Evolutionary conservation across 257 asterid species (phyloP), one percentile per base, ranked within the genome.

Genomic region (Ligustrum vulgare): DNA sequence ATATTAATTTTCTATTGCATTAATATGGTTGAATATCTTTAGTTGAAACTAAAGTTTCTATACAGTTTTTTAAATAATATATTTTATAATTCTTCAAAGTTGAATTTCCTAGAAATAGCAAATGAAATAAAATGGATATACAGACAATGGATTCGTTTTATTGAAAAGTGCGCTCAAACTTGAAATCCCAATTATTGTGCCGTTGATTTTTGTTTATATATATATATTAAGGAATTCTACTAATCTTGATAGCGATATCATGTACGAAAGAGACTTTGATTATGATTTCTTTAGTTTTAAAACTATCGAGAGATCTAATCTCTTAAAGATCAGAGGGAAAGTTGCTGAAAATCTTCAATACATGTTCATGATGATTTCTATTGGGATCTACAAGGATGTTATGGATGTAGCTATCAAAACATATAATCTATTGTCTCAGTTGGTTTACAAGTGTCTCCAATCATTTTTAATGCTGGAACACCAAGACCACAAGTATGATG

Each of bases 281-380:
- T 86, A 86, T 78, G 90, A 86, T 76, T 86, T 82, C 74, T 86
- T 86, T 32, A 87, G 90, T 71, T 86, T 86, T 77, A 84, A 86
- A 78, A 86, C 88, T 28, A 86, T 84, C 23, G 90, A 82, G 78
- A 76, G 88, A 75, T 86, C 90, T 36, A 84, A 86, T 78, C 95
- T 94, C 60, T 75, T 92, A 16, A 94, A 89, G 84, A 80, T 91
- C 67, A 85, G 89, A 65, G 99, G 96, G 35, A 86, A 88, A 78
- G 96, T 92, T 63, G 97, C 92, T 12, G 99, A 94, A 83, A 92
- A 98, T 78, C 99, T 98, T 37, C 98, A 94, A 3, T 98, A 94
- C 86, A 92, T 92, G 99, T 81, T 91, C 80, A 94, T n/a, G n/a
- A n/a, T n/a, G n/a, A n/a, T n/a, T n/a, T n/a, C n/a, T n/a, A n/a